These are phyloP conservation scores for Leishmania braziliensis DNA, from an alignment of 208 protist species.

Conservation along the genomic window DNA sequence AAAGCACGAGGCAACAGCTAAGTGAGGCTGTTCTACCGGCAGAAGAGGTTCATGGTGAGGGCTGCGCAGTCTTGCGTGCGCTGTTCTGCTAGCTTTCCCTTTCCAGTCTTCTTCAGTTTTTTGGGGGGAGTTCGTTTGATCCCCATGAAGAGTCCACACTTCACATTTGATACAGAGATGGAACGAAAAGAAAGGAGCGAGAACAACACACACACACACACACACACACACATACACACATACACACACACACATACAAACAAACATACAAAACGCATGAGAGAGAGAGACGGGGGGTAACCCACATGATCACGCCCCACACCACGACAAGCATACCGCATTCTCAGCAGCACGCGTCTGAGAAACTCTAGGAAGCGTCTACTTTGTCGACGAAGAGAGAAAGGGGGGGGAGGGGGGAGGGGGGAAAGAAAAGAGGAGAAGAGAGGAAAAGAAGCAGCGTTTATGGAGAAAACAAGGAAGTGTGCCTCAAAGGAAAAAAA, in stretches of 20 bases:
- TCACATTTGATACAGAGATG: slow-evolving; percentile 2
- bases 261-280: background rate
- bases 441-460: background rate
- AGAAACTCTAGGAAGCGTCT: background rate
- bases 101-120: no score
- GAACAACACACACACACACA: background rate
- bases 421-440: background rate
- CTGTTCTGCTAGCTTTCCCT: background rate
- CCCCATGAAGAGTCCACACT: background rate
- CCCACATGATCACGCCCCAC: background rate
- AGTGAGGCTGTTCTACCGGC: background rate
- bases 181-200: background rate
- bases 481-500: background rate
- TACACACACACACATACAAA: background rate
- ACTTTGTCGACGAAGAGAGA: background rate
- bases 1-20: background rate
- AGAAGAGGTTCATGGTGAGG: background rate
- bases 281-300: background rate
- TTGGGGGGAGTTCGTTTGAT: background rate
- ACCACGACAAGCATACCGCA: background rate
- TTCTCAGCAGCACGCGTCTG: background rate
- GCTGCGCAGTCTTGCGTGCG: background rate
- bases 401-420: background rate
- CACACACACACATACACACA: background rate
- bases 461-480: background rate